A percentile compares a stretch with the other conserved stretches of the same genome.
phyloP scores from a whole-genome alignment of 2,329 filamentous ascomycete species.

The Didymella pomorum region DNA sequence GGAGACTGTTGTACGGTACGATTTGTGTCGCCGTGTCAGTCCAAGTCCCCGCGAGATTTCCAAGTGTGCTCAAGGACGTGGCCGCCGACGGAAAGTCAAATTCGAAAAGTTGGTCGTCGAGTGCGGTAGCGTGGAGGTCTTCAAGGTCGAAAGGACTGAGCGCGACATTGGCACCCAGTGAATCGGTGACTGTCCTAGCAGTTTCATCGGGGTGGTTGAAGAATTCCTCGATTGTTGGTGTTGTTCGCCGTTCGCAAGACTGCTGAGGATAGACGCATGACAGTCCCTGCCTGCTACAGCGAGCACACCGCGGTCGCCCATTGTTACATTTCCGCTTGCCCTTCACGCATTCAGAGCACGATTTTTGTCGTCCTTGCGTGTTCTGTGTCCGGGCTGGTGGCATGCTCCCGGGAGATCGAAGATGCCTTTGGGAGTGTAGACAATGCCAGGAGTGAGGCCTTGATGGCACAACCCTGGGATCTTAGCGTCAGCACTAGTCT shows the following conservation, averaged over 20 bases:
- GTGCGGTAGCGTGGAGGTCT: constrained; percentile 8
- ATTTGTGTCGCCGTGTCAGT: constrained; percentile 2
- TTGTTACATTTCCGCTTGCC: constrained; percentile 67
- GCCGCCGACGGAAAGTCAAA: constrained; percentile 39
- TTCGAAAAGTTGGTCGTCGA: constrained; percentile 3
- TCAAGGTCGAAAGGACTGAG: constrained; percentile 16
- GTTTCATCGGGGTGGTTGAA: constrained; percentile 21
- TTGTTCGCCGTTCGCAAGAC: constrained; percentile 19
- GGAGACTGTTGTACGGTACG: background rate
- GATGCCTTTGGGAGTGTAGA: background rate
- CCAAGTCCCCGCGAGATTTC: constrained; percentile 25
- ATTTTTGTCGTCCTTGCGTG: constrained; percentile 56
- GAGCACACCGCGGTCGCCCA: constrained; percentile 59
- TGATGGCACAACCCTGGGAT: background rate
- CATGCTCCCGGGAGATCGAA: constrained; percentile 36
- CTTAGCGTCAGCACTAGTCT: constrained; percentile 13
- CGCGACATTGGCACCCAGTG: constrained; percentile 33
- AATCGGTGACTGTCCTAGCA: constrained; percentile 27
- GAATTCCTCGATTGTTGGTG: constrained; percentile 22
- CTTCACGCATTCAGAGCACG: constrained; percentile 64
- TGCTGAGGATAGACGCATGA: constrained; percentile 56
- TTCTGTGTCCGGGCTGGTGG: constrained; percentile 49
- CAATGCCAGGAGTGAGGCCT: background rate
- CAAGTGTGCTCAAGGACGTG: constrained; percentile 61
- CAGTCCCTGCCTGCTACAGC: constrained; percentile 60